phyloP scores from a whole-genome alignment of 768 basidiomycete species.

The Panaeolus cyanescens region DNA sequence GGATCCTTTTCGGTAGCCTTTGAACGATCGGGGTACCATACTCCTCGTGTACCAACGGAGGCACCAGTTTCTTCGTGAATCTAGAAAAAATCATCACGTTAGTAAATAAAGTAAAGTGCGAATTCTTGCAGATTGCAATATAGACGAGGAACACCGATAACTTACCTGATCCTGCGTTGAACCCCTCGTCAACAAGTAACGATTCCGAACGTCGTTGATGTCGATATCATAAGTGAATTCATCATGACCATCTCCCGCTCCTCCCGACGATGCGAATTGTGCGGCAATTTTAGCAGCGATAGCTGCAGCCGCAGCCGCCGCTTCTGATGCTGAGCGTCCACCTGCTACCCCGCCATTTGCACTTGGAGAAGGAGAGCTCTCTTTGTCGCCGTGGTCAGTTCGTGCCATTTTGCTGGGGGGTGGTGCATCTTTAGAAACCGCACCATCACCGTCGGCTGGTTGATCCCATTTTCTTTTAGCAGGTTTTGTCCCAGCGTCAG shows the following conservation, averaged over 20 bases:
- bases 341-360: background rate
- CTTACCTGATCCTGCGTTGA: slow-evolving; percentile 89
- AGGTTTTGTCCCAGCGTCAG: slow-evolving; percentile 21
- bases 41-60: slow-evolving; percentile 89
- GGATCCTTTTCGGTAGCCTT: slow-evolving; percentile 94
- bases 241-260: slow-evolving; percentile 63
- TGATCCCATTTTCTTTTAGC: slow-evolving; percentile 56
- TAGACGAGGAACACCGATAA: background rate
- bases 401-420: slow-evolving; percentile 42
- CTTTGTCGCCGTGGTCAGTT: slow-evolving; percentile 52
- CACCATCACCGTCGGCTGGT: slow-evolving; percentile 49
- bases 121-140: too few species aligned
- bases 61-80: slow-evolving; percentile 93
- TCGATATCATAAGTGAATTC: slow-evolving; percentile 92
- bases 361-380: background rate
- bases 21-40: slow-evolving; percentile 92
- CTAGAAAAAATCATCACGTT: slow-evolving; percentile 40
- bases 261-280: slow-evolving; percentile 60
- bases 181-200: slow-evolving; percentile 93
- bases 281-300: slow-evolving; percentile 96
- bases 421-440: slow-evolving; percentile 23
- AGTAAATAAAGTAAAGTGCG: too few species aligned
- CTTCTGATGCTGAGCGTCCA: slow-evolving; percentile 54
- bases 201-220: slow-evolving; percentile 94
- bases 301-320: slow-evolving; percentile 72